Conservation (phyloP, 2,329 filamentous ascomycete species). For the Colletotrichum navitas region DNA sequence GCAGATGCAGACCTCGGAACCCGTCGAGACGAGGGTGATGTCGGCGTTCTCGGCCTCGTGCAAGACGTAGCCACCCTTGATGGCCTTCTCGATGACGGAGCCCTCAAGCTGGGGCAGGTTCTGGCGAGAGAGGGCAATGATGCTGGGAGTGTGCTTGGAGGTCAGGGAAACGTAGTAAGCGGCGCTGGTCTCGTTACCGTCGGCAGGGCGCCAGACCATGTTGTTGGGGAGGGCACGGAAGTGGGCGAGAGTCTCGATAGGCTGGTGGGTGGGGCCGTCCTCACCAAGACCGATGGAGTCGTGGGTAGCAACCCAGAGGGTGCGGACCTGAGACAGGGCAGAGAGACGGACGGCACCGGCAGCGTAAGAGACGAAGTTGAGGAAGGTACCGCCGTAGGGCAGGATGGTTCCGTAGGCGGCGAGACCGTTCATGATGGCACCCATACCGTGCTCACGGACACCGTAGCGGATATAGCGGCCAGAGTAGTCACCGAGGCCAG, state of each 20-base stretch:
- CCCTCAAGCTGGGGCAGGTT: slow-evolving; percentile 98
- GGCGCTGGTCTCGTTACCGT: slow-evolving; percentile 97
- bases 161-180: slow-evolving; percentile 97
- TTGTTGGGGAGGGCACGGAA: slow-evolving; percentile 99
- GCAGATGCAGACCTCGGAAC: slow-evolving; percentile 95
- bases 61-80: slow-evolving; percentile 95
- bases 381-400: slow-evolving; percentile 95
- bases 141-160: slow-evolving; percentile 89
- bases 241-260: slow-evolving; percentile 97
- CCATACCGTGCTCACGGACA: slow-evolving; percentile 94
- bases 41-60: slow-evolving; percentile 87
- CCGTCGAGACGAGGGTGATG: slow-evolving; percentile 92
- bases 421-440: slow-evolving; percentile 93
- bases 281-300: slow-evolving; percentile 99
- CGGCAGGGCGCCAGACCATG: slow-evolving; percentile 99
- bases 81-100: slow-evolving; percentile 87
- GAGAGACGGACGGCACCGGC: slow-evolving; percentile 96
- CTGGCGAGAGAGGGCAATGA: slow-evolving; percentile 95
- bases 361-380: slow-evolving; percentile 99
- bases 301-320: slow-evolving; percentile 97
- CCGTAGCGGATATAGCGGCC: slow-evolving; percentile 95
- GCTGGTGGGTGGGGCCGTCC: slow-evolving; percentile 98
- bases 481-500: slow-evolving; percentile 87
- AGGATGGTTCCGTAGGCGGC: slow-evolving; percentile 95
- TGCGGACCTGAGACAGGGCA: slow-evolving; percentile 88